phyloP scores from a whole-genome alignment of 164 flowering plant genomes.

The Umbellularia californica region DNA sequence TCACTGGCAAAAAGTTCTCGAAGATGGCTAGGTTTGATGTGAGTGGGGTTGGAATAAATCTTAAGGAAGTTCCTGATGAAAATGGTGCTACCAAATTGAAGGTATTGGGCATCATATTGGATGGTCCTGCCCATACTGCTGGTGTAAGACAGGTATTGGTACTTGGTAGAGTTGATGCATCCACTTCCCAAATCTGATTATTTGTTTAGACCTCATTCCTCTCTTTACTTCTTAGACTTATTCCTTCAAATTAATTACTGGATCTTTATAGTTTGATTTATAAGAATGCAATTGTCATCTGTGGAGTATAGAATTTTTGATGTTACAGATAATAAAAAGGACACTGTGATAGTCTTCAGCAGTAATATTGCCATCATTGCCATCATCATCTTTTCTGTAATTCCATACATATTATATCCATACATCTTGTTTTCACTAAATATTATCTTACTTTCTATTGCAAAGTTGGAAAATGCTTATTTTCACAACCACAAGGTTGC shows the following conservation, averaged over 20 bases:
- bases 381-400: background rate
- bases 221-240: background rate
- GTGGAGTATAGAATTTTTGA: background rate
- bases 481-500: background rate
- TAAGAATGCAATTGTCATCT: background rate
- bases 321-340: background rate
- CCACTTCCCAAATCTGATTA: background rate
- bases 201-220: background rate
- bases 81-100: slow-evolving; percentile 64
- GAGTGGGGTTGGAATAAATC: slow-evolving; percentile 91
- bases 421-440: background rate
- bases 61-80: slow-evolving; percentile 74
- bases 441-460: background rate
- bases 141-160: slow-evolving; percentile 84
- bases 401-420: background rate
- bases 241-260: background rate
- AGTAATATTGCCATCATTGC: no score
- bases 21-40: slow-evolving; percentile 95
- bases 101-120: slow-evolving; percentile 81
- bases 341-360: no score
- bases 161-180: background rate
- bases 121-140: slow-evolving; percentile 88
- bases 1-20: slow-evolving; percentile 60
- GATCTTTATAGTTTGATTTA: background rate
- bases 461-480: background rate